These are phyloP conservation scores for Nicotiana undulata DNA, from an alignment of 257 asterid genomes.

Conservation along the genomic window DNA sequence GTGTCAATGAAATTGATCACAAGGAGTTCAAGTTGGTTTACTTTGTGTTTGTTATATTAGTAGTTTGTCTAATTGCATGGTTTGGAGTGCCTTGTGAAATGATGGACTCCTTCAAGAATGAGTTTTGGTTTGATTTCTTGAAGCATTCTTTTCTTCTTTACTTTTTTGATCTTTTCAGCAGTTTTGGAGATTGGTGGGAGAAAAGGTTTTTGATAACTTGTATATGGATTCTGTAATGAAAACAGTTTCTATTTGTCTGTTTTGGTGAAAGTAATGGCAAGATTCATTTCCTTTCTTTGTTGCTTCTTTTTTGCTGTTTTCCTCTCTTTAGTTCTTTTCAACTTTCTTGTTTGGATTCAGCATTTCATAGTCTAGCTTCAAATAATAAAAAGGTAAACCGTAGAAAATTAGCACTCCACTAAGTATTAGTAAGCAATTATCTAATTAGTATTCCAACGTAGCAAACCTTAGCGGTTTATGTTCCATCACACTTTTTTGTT, in stretches of 20 bases:
- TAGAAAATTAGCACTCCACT: too few species aligned
- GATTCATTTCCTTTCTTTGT: background rate
- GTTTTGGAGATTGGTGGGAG: constrained; percentile 10
- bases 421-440: too few species aligned
- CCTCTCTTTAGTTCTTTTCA: background rate
- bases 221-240: background rate
- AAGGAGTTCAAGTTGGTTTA: background rate
- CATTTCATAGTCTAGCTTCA: background rate
- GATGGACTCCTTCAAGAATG: constrained; percentile 48
- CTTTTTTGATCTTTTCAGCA: constrained; percentile 6
- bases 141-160: constrained; percentile 15
- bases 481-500: too few species aligned
- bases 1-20: background rate
- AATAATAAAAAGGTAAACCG: too few species aligned
- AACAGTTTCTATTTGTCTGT: background rate
- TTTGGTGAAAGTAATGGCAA: background rate
- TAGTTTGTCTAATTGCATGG: constrained; percentile 3
- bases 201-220: constrained; percentile 2
- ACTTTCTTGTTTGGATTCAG: background rate
- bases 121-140: constrained; percentile 46
- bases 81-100: constrained; percentile 17
- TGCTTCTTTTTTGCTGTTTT: background rate
- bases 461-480: too few species aligned
- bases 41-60: constrained; percentile 1
- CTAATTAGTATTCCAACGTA: too few species aligned